Conservation (phyloP, 768 basidiomycete species). For the Collybia sordida region DNA sequence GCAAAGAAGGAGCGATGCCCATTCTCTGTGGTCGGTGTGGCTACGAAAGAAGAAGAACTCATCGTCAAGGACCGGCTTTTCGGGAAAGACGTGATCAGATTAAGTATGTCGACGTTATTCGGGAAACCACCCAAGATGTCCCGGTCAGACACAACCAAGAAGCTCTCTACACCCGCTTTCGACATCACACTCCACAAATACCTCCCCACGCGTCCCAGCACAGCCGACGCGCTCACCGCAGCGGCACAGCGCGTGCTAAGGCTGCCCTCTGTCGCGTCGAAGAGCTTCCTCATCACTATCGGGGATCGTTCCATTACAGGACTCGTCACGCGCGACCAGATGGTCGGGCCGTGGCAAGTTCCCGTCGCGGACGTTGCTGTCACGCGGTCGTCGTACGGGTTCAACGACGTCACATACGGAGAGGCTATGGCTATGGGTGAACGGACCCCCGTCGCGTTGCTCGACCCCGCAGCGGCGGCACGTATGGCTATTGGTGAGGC, state of each 20-base stretch:
- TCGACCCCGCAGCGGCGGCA: conserved; percentile 87
- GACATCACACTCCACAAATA: conserved; percentile 71
- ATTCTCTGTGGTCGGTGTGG: conserved; percentile 87
- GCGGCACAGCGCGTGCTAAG: conserved; percentile 83
- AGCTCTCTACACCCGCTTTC: conserved; percentile 47
- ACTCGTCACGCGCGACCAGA: conserved; percentile 93
- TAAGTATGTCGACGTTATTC: conserved; percentile 94
- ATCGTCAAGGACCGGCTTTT: conserved; percentile 88
- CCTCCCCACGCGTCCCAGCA: conserved; percentile 41
- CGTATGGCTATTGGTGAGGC: conserved; percentile 96
- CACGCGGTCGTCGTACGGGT: conserved; percentile 93
- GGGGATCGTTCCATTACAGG: conserved; percentile 95
- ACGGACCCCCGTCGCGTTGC: conserved; percentile 88
- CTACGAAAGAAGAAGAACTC: conserved; percentile 79
- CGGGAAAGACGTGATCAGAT: conserved; percentile 74
- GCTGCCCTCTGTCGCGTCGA: conserved; percentile 91
- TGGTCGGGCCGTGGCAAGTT: conserved; percentile 99
- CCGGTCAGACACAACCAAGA: conserved; percentile 58
- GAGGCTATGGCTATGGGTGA: conserved; percentile 99
- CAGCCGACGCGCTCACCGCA: conserved; percentile 51
- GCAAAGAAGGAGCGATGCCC: conserved; percentile 91
- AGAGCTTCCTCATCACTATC: conserved; percentile 98
- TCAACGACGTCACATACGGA: conserved; percentile 75
- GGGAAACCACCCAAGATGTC: conserved; percentile 95
- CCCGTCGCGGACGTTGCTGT: conserved; percentile 97